These are phyloP conservation scores for Tephrocybe sp. DNA, from an alignment of 768 basidiomycete species.

Conservation along the genomic window DNA sequence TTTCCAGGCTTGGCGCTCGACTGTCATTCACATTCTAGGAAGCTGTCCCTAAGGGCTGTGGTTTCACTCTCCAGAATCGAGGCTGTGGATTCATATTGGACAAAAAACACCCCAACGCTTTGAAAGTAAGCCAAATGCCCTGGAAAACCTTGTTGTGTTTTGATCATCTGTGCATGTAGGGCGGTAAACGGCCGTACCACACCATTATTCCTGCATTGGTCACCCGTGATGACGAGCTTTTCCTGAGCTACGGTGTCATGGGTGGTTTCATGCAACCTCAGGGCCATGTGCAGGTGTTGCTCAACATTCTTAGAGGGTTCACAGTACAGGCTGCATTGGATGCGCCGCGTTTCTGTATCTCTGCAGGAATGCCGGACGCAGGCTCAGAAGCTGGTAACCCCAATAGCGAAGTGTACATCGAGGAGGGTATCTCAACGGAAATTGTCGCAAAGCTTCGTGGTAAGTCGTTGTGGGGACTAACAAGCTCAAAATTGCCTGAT, in stretches of 20 bases:
- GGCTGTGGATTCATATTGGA: slow-evolving; percentile 82
- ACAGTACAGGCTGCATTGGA: slow-evolving; percentile 89
- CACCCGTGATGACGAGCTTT: slow-evolving; percentile 75
- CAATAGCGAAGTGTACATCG: slow-evolving; percentile 86
- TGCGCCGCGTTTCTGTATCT: slow-evolving; percentile 95
- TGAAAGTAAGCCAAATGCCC: slow-evolving; percentile 50
- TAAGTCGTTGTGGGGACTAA: slow-evolving; percentile 26
- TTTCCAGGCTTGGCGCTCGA: not conserved
- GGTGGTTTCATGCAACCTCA: slow-evolving; percentile 96
- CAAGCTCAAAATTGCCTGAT: slow-evolving; percentile 5
- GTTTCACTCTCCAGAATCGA: slow-evolving; percentile 95
- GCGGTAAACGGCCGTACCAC: slow-evolving; percentile 84
- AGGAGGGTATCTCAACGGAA: slow-evolving; percentile 71
- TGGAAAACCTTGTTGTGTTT: not conserved
- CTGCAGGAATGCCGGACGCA: slow-evolving; percentile 71
- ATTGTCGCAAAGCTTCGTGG: slow-evolving; percentile 70
- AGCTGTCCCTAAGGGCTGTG: slow-evolving; percentile 92
- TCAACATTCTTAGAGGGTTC: slow-evolving; percentile 88
- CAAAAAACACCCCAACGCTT: slow-evolving; percentile 81
- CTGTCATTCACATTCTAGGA: slow-evolving; percentile 10
- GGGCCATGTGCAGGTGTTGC: slow-evolving; percentile 92
- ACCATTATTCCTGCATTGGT: slow-evolving; percentile 94
- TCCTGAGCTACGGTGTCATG: slow-evolving; percentile 91
- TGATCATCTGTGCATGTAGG: slow-evolving; percentile 34
- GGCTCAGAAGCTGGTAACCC: slow-evolving; percentile 59